Evolutionary conservation across 139 green algal species (phyloP).

Genomic region (Zygnema cylindricum): DNA sequence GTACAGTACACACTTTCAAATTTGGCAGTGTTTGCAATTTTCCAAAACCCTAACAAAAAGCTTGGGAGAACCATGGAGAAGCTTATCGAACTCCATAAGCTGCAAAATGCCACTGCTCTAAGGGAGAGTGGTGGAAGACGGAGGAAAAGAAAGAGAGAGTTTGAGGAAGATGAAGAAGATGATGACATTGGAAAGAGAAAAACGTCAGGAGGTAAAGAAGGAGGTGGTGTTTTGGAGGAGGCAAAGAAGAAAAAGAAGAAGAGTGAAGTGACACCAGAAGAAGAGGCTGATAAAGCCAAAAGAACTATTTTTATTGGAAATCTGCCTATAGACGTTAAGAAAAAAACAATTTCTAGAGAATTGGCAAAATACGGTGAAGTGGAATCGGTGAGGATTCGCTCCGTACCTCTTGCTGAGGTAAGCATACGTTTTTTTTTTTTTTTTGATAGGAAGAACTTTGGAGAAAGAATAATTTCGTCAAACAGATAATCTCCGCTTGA

Average conservation of each 20-base stretch:
- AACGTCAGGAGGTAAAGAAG: no score
- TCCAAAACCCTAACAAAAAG: neutral
- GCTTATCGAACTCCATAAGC: neutral
- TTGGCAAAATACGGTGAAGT: conserved; percentile 75
- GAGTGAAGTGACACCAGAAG: neutral
- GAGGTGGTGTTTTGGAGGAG: neutral
- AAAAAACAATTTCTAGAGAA: conserved; percentile 69
- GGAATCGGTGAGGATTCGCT: conserved; percentile 80
- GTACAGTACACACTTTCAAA: neutral
- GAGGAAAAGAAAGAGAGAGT: conserved; percentile 35
- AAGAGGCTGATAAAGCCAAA: conserved; percentile 42
- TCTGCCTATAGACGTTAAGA: conserved; percentile 71
- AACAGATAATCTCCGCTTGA: no score
- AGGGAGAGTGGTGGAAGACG: neutral
- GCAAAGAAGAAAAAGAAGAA: neutral
- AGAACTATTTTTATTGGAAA: conserved; percentile 94
- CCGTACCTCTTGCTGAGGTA: conserved; percentile 72
- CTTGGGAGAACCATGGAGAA: neutral
- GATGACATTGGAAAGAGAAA: neutral
- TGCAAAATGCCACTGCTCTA: no score
- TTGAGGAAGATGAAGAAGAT: neutral
- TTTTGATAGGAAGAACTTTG: no score
- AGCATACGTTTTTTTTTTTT: no score
- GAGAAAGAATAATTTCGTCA: no score
- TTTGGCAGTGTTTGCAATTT: neutral